phyloP scores from a whole-genome alignment of 331 rosid genomes.

The Stylosanthes scabra region DNA sequence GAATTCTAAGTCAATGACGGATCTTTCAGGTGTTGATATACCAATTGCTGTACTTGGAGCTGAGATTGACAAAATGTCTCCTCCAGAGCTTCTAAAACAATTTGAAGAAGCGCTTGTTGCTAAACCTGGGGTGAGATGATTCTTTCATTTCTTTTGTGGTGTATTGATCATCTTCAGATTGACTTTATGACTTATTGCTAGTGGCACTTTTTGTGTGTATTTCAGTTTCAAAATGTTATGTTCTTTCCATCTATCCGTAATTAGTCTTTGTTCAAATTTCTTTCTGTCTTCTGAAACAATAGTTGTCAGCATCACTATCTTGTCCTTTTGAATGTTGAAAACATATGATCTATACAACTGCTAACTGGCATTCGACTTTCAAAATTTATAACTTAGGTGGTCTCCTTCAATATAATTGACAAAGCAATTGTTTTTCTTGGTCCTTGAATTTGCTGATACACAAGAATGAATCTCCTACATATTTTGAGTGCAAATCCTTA shows the following conservation, averaged over 20 bases:
- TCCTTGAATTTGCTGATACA: no score
- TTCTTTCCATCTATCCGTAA: background rate
- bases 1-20: no score
- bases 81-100: constrained; percentile 63
- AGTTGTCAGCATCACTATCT: background rate
- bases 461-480: background rate
- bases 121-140: constrained; percentile 55
- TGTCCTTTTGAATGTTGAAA: background rate
- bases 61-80: constrained; percentile 56
- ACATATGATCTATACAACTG: background rate
- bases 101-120: constrained; percentile 52
- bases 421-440: no score
- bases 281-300: background rate
- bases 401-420: no score
- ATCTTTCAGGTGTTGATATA: constrained; percentile 56
- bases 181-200: background rate
- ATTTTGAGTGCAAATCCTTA: background rate
- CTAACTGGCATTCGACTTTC: background rate
- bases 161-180: background rate
- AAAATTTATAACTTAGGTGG: no score
- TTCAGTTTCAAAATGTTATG: background rate
- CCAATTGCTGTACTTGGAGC: constrained; percentile 78
- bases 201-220: background rate
- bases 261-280: background rate
- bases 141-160: background rate